phyloP scores from a whole-genome alignment of 192 early-diverging fungal species.

The Dissophora ornata region DNA sequence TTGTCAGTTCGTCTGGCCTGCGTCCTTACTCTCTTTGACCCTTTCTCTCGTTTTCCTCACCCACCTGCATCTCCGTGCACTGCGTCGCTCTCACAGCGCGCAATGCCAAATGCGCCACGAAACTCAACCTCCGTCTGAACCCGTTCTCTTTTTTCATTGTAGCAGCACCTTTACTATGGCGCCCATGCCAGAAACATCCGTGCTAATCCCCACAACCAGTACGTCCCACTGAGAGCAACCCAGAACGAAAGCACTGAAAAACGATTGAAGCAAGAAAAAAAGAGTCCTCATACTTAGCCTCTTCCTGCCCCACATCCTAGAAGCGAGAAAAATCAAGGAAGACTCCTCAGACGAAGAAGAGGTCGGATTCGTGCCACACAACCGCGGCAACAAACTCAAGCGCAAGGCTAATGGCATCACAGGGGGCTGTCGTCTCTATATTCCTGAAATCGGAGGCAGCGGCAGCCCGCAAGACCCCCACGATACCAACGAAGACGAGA shows the following conservation, averaged over 20 bases:
- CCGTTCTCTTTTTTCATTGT: not conserved
- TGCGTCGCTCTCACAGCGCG: too few species aligned
- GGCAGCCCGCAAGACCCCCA: constrained; percentile 29
- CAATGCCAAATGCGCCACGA: not conserved
- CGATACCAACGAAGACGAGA: constrained; percentile 35
- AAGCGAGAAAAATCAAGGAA: constrained; percentile 36
- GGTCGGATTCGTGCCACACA: constrained; percentile 69
- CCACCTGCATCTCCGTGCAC: too few species aligned
- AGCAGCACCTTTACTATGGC: not conserved
- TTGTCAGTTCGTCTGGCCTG: too few species aligned
- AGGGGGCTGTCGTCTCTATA: constrained; percentile 59
- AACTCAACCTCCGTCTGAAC: too few species aligned
- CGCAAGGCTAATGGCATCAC: constrained; percentile 55
- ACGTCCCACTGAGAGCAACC: not conserved
- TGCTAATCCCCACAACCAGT: constrained; percentile 14
- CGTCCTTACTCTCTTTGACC: not conserved
- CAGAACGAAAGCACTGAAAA: too few species aligned
- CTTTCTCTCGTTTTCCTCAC: not conserved
- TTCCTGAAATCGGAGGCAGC: constrained; percentile 50
- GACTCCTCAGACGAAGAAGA: constrained; percentile 45
- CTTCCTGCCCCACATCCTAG: constrained; percentile 7
- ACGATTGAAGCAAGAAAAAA: too few species aligned
- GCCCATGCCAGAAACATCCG: not conserved
- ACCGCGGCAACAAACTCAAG: constrained; percentile 80
- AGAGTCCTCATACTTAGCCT: not conserved